phyloP scores from a whole-genome alignment of 2,329 filamentous ascomycete genomes.

The Aspergillus calidoustus region DNA sequence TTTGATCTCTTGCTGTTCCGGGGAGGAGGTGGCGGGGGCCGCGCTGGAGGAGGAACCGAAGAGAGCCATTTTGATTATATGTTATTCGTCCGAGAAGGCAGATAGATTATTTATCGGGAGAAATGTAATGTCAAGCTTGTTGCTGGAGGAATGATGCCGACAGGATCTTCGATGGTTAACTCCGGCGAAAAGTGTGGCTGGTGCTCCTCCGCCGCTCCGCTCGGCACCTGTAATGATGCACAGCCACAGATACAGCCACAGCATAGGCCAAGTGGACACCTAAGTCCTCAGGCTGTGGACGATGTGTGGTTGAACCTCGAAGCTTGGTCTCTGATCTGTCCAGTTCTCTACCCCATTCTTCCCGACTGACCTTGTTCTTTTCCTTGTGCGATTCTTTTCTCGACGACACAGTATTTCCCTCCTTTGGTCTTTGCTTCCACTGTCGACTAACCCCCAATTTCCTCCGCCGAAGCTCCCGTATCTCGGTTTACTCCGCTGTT shows the following conservation, averaged over 20 bases:
- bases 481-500: constrained; percentile 14
- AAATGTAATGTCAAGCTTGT: neutral
- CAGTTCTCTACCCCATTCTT: constrained; percentile 18
- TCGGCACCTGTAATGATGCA: neutral
- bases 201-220: neutral
- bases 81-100: neutral
- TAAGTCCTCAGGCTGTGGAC: constrained; percentile 19
- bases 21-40: constrained; percentile 21
- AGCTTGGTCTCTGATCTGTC: constrained; percentile 21
- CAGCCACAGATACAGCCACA: constrained; percentile 14
- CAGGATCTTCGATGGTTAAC: constrained; percentile 15
- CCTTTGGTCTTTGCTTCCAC: constrained; percentile 16
- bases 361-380: constrained; percentile 1
- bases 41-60: constrained; percentile 43
- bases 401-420: constrained; percentile 11
- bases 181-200: constrained; percentile 24
- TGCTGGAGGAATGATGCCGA: constrained; percentile 8
- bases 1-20: constrained; percentile 47
- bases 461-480: neutral
- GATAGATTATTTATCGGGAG: neutral
- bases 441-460: constrained; percentile 1
- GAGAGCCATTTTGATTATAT: constrained; percentile 38
- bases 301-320: constrained; percentile 10
- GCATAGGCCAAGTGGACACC: constrained; percentile 29
- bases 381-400: constrained; percentile 10